Base-by-base conservation (phyloP, 1,284 basidiomycete species). In the Marasmius oreades region DNA sequence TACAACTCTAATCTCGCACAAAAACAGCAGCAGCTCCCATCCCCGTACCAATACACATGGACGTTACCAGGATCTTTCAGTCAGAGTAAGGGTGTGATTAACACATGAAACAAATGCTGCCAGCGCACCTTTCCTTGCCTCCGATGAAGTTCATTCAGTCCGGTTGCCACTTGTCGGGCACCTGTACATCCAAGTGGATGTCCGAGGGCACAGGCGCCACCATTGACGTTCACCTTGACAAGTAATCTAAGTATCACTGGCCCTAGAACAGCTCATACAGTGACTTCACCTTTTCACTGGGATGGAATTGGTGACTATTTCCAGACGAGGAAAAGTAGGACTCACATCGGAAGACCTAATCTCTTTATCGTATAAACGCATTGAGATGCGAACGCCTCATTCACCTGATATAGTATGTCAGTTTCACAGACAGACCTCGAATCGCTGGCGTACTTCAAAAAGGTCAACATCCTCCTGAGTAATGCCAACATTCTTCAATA, bases 321-420 rank as follows among this genome's bases (percentile, higher is more conserved):
- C 3, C 23, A 23, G 14, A 37, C 39, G 45, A 36, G 43, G 39
- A 16, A n/a, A 26, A 45, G 18, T 37, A 34, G 20, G 8, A 64
- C 71, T 55, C 63, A 77, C 77, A 62, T 67, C 34, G 75, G 69
- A 44, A 97, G 74, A 28, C 79, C 80, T 33, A 97, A 80, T 65
- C 85, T 77, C 61, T 88, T 84, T 46, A 93, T 76, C 53, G 84
- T 86, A 73, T 96, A 94, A 20, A 94, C 84, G 54, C 85, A 91
- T 76, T 93, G 92, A 0, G 91, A 93, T 8, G 93, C 91, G 64
- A 95, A 95, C 0, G 93, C 93, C 70, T 97, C 94, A 72, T 98
- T 98, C 67, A 93, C 88, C 88, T 92, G 55, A n/a, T n/a, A 31
- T 14, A 22, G 33, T 11, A 47, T 12, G 28, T 52, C 48, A 51